Evolutionary conservation across 148 eudicot genomes (phyloP).

Genomic region (Rhododendron kiyosumense): DNA sequence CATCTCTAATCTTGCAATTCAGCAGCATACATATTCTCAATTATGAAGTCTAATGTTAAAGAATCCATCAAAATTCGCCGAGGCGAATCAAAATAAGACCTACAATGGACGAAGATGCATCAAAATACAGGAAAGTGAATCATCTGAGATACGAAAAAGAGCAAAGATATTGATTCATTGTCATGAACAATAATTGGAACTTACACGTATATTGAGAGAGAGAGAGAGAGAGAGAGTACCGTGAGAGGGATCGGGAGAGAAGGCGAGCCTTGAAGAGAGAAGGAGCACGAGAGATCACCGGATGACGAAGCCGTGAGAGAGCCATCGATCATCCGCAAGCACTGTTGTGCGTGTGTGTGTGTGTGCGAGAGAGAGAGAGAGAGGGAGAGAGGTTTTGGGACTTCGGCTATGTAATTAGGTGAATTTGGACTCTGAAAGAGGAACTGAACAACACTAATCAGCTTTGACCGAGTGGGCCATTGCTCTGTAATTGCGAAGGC

Average conservation of each 20-base stretch:
- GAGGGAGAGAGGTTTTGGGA: background rate
- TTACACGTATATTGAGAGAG: too few relatives aligned
- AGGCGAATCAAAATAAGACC: background rate
- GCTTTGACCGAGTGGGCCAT: background rate
- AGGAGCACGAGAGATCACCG: slow-evolving; percentile 49
- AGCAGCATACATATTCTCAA: background rate
- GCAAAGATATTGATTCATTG: background rate
- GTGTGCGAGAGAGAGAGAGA: background rate
- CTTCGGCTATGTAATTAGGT: background rate
- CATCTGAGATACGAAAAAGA: background rate
- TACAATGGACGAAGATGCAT: background rate
- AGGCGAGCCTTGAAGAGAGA: slow-evolving; percentile 46
- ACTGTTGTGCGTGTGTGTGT: background rate
- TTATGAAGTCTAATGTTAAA: background rate
- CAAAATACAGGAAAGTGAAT: background rate
- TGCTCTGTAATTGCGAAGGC: background rate
- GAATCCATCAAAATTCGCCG: background rate
- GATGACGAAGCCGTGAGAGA: slow-evolving; percentile 66
- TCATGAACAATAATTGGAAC: background rate
- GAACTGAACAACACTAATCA: background rate
- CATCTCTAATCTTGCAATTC: background rate
- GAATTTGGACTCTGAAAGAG: background rate
- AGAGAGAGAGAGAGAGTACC: slow-evolving; percentile 21
- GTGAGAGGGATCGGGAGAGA: slow-evolving; percentile 29
- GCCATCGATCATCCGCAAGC: slow-evolving; percentile 43